These are phyloP conservation scores for Cyberlindnera americana DNA, from an alignment of 805 yeast genomes.

Conservation along the genomic window DNA sequence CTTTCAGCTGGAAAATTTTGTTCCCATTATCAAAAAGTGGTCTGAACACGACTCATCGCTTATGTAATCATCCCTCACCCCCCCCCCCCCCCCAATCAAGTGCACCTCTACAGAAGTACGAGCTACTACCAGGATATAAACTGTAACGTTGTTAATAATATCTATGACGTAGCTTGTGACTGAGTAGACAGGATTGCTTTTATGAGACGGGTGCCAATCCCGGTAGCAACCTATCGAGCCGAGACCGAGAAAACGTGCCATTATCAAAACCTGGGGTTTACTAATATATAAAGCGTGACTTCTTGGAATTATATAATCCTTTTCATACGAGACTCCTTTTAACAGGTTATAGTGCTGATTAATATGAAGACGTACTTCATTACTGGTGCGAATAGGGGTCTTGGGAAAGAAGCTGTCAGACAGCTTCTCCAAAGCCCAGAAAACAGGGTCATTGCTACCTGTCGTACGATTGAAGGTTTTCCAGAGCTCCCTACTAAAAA, in stretches of 20 bases:
- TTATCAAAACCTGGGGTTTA: neutral
- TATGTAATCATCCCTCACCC: slow-evolving; percentile 4
- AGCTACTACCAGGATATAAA: too few species aligned
- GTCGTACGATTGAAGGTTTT: slow-evolving; percentile 13
- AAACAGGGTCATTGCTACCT: slow-evolving; percentile 26
- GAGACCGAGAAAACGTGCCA: neutral
- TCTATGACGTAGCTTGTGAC: too few species aligned
- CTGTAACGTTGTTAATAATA: too few species aligned
- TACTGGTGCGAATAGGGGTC: slow-evolving; percentile 27
- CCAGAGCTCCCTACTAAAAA: slow-evolving; percentile 24
- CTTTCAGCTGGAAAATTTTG: slow-evolving; percentile 2
- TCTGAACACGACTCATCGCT: slow-evolving; percentile 20
- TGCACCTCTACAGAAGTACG: too few species aligned
- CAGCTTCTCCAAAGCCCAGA: slow-evolving; percentile 16
- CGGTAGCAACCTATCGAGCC: neutral
- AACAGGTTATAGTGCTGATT: too few species aligned
- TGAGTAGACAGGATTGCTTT: too few species aligned
- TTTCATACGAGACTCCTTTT: neutral
- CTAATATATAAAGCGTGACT: neutral
- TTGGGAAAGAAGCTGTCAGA: slow-evolving; percentile 23
- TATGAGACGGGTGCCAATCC: too few species aligned
- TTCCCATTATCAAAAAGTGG: neutral
- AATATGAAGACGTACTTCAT: slow-evolving; percentile 24
- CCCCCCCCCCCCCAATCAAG: too few species aligned
- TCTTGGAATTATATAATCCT: too few species aligned